These are phyloP conservation scores for Trichoderma endophyticum DNA, from an alignment of 2,329 filamentous ascomycete species.

Conservation along the genomic window DNA sequence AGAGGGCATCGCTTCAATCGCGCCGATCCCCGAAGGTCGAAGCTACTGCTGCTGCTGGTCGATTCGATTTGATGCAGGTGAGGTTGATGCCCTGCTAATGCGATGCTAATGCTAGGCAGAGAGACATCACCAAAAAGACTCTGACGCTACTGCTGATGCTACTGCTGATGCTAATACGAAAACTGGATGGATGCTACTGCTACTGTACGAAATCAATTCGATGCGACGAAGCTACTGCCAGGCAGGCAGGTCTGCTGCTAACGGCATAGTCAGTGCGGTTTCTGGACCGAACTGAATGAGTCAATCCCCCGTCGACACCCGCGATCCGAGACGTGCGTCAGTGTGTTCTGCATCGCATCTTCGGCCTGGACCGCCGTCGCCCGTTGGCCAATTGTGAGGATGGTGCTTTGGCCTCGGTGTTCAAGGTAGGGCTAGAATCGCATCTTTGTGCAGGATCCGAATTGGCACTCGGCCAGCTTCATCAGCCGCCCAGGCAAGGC, in stretches of 20 bases:
- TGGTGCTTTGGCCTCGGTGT: background rate
- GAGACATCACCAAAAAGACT: background rate
- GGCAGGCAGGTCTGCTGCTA: background rate
- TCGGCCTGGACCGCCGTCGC: constrained; percentile 5
- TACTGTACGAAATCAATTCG: background rate
- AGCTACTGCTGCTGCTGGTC: background rate
- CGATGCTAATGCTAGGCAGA: background rate
- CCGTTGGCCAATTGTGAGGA: constrained; percentile 5
- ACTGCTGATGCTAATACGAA: constrained; percentile 4
- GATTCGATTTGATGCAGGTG: background rate
- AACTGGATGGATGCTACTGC: background rate
- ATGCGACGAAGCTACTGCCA: background rate
- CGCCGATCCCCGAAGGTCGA: background rate
- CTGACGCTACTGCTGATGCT: background rate
- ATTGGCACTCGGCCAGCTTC: constrained; percentile 4
- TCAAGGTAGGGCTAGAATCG: background rate
- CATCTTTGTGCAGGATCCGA: background rate
- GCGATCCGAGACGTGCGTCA: constrained; percentile 14
- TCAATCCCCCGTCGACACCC: constrained; percentile 4
- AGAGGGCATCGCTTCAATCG: background rate
- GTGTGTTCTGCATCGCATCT: constrained; percentile 14
- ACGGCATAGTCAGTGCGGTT: background rate
- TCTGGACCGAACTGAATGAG: background rate
- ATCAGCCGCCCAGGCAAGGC: background rate
- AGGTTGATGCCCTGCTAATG: background rate